These are phyloP conservation scores for Acer campestre DNA, from an alignment of 345 rosid species.

Conservation along the genomic window DNA sequence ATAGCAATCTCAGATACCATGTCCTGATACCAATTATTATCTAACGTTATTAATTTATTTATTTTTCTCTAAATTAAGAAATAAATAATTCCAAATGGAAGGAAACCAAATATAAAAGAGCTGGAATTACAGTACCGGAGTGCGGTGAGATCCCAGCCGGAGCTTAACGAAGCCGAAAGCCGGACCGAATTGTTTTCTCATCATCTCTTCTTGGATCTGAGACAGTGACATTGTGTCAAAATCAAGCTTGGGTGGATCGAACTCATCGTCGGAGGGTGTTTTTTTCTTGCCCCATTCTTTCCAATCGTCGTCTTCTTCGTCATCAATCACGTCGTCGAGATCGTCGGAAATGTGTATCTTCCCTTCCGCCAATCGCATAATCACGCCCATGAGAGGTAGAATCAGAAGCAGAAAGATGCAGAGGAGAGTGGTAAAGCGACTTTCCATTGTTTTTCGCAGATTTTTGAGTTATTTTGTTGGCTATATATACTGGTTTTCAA, in stretches of 20 bases:
- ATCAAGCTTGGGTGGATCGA: slow-evolving; percentile 72
- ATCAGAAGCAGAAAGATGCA: slow-evolving; percentile 25
- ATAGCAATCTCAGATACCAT: slow-evolving; percentile 61
- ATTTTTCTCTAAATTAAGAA: neutral
- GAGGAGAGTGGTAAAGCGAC: neutral
- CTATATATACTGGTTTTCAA: neutral
- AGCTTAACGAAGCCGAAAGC: slow-evolving; percentile 89
- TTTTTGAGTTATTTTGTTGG: neutral
- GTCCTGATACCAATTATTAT: slow-evolving; percentile 39
- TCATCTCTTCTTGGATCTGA: slow-evolving; percentile 67
- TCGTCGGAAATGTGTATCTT: slow-evolving; percentile 80
- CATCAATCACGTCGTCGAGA: slow-evolving; percentile 82
- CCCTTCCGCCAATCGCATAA: slow-evolving; percentile 43
- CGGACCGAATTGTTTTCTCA: slow-evolving; percentile 63
- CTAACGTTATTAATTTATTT: neutral
- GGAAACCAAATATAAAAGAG: neutral
- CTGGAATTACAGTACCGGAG: slow-evolving; percentile 44
- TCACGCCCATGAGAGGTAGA: slow-evolving; percentile 21
- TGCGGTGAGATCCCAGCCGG: slow-evolving; percentile 63
- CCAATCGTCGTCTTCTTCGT: slow-evolving; percentile 94
- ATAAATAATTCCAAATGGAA: neutral
- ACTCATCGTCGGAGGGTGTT: slow-evolving; percentile 26
- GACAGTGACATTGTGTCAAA: slow-evolving; percentile 53
- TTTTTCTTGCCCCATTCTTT: slow-evolving; percentile 80
- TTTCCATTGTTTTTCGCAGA: neutral